Evolutionary conservation across 371 early-diverging fungal species (phyloP).

Genomic region (Coemansia sp.): DNA sequence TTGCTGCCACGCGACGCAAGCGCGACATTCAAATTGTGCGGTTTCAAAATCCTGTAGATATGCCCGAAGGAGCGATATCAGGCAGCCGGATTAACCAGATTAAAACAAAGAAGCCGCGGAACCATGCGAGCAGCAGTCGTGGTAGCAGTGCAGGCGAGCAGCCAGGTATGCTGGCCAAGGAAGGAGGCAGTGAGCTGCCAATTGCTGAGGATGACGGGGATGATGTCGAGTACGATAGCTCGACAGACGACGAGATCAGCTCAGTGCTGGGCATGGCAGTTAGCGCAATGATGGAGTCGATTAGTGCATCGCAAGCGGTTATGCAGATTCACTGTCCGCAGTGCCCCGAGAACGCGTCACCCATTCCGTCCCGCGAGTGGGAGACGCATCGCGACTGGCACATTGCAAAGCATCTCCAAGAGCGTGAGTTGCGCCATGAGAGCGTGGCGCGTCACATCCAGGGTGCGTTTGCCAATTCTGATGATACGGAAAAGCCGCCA

Average conservation of each 20-base stretch:
- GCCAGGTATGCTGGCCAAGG: neutral
- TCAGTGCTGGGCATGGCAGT: slow-evolving; percentile 44
- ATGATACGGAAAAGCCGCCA: slow-evolving; percentile 11
- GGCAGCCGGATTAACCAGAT: neutral
- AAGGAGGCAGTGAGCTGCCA: slow-evolving; percentile 38
- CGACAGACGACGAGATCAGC: slow-evolving; percentile 23
- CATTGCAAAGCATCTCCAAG: slow-evolving; percentile 54
- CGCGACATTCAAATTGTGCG: slow-evolving; percentile 49
- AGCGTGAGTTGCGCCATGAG: slow-evolving; percentile 54
- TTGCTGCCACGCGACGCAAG: slow-evolving; percentile 44
- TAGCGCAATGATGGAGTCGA: slow-evolving; percentile 43
- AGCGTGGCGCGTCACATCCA: slow-evolving; percentile 23
- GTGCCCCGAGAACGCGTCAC: slow-evolving; percentile 46
- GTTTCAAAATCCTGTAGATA: slow-evolving; percentile 38
- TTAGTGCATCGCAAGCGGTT: slow-evolving; percentile 27
- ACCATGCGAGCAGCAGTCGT: neutral
- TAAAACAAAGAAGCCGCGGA: neutral
- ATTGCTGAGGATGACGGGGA: slow-evolving; percentile 24
- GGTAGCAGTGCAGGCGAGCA: neutral
- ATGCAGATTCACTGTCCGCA: slow-evolving; percentile 50
- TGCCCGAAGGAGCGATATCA: slow-evolving; percentile 39
- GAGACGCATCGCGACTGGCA: slow-evolving; percentile 57
- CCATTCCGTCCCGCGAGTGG: slow-evolving; percentile 50
- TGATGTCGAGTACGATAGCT: slow-evolving; percentile 19
- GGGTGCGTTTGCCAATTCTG: slow-evolving; percentile 13